These are phyloP conservation scores for Apiospora kogelbergensis DNA, from an alignment of 2,329 filamentous ascomycete genomes.

Conservation along the genomic window DNA sequence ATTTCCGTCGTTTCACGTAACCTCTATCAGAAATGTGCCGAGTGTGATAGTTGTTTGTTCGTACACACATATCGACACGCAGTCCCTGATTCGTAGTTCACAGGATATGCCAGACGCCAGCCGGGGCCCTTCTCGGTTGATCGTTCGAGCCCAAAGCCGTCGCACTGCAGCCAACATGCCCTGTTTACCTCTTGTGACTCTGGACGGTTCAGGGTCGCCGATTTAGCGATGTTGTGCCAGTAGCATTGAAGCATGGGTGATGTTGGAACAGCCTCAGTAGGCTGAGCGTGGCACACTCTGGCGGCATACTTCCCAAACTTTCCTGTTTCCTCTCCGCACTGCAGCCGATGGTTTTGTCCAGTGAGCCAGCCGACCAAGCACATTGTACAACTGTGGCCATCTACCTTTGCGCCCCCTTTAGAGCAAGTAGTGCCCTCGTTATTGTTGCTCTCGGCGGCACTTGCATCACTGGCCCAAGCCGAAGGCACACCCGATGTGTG, in stretches of 20 bases:
- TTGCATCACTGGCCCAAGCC: background rate
- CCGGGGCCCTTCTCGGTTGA: background rate
- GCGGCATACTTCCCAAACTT: background rate
- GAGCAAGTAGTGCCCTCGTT: no score
- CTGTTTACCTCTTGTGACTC: background rate
- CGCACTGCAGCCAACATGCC: background rate
- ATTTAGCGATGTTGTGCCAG: background rate
- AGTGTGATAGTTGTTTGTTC: no score
- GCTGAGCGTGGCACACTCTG: background rate
- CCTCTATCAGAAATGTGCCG: no score
- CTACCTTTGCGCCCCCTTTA: background rate
- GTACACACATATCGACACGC: background rate
- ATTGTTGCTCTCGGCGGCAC: background rate
- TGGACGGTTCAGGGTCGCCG: background rate
- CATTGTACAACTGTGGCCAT: background rate
- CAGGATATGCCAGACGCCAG: background rate
- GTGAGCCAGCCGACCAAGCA: background rate
- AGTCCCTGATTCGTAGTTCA: background rate
- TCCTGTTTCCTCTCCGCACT: background rate
- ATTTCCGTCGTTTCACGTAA: slow-evolving; percentile 67
- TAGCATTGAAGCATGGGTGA: background rate
- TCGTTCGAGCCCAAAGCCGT: no score
- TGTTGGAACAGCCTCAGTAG: background rate
- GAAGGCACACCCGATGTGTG: background rate
- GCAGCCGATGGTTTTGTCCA: background rate